These are phyloP conservation scores for Wickerhamomyces hampshirensis DNA, from an alignment of 805 yeast species.

Conservation along the genomic window DNA sequence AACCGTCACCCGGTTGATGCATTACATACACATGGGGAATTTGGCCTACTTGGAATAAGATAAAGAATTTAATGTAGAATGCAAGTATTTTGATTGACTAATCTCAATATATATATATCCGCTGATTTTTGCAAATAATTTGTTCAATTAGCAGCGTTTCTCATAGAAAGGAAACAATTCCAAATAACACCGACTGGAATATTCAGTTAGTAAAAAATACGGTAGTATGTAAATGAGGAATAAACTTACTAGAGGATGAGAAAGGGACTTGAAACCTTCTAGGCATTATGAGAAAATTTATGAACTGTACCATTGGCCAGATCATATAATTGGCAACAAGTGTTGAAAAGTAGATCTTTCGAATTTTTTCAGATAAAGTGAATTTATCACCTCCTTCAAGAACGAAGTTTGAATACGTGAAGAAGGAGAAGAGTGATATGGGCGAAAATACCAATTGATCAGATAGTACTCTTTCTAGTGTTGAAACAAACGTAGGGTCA, in stretches of 20 bases:
- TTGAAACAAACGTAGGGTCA: constrained; percentile 81
- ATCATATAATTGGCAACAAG: constrained; percentile 62
- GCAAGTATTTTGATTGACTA: no score
- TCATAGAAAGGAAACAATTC: constrained; percentile 88
- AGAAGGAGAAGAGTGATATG: constrained; percentile 70
- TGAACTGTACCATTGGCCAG: constrained; percentile 82
- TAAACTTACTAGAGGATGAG: constrained; percentile 63
- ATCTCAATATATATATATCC: no score
- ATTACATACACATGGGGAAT: no score
- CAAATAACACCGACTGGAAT: constrained; percentile 70
- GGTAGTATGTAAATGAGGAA: background rate
- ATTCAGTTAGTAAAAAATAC: constrained; percentile 11
- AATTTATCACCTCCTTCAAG: constrained; percentile 69
- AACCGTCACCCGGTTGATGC: no score
- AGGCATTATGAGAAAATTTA: constrained; percentile 69
- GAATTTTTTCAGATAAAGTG: constrained; percentile 60
- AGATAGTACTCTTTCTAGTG: constrained; percentile 78
- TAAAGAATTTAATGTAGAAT: no score
- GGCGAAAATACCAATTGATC: constrained; percentile 93
- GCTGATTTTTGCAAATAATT: no score
- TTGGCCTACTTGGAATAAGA: no score
- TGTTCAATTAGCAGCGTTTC: constrained; percentile 48
- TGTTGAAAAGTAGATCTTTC: constrained; percentile 62
- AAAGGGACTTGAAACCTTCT: constrained; percentile 83
- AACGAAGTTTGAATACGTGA: constrained; percentile 77